Base-by-base conservation (phyloP, 805 yeast genomes). In the Suhomyces tanzawaensis region DNA sequence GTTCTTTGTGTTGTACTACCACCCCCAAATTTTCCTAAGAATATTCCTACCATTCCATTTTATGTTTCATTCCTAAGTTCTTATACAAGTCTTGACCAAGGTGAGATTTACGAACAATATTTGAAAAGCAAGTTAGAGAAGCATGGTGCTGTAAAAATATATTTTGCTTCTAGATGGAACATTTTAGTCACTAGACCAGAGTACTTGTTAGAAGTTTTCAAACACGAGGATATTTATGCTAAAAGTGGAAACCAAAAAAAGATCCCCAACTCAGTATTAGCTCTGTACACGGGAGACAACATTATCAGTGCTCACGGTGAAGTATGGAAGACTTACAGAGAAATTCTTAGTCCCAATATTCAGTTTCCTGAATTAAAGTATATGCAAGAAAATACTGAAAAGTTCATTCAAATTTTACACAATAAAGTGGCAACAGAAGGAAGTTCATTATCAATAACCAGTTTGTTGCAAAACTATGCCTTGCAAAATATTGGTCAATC, bases 151-250 rank as follows among this genome's bases (percentile, higher is more conserved):
- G 83, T 72, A 0, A 77, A 77, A 51, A 62, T 77, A 4, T 79
- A 69, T 49, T 79, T 77, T 60, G 84, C 78, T 4, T 74, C 80
- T 1, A 65, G 79, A 40, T 79, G 84, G 84, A 79, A 78, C 46
- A 69, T 77, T 15, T 52, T 79, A 21, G 76, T 78, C 1, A 63
- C 75, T 2, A 65, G 53, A 34, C 82, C 82, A 2, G 68, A 69
- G 22, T 65, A 55, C 36, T 54, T 79, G 42, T 52, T 56, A 4
- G 72, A 72, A 37, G 52, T 78, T 6, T 66, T 77, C 42, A 71
- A 64, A 46, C 65, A 76, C 36, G 81, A 77, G 40, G 61, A 68
- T 14, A 54, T 66, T 1, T 79, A 67, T 55, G 77, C 76, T 3
- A 79, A 79, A 44, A 75, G 81, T 49, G 84, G 84, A 0, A 79